Conservation (phyloP, 768 basidiomycete species). For the Kwoniella bestiolae region DNA sequence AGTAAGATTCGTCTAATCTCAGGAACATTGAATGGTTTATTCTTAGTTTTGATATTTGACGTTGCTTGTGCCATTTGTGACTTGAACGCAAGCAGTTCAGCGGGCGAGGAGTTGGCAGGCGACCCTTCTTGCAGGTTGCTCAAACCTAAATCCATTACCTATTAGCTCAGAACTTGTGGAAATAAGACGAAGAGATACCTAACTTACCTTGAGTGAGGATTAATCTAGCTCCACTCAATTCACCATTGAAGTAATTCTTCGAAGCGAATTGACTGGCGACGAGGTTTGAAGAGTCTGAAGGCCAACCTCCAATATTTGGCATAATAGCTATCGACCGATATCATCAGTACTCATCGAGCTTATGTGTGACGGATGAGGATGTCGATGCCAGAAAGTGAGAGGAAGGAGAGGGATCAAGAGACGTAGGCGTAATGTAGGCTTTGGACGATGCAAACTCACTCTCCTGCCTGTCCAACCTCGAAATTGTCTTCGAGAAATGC, state of each 20-base stretch:
- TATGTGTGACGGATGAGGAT: no score
- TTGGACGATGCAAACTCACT: conserved; percentile 62
- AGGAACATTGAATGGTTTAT: conserved; percentile 72
- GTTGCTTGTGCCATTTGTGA: conserved; percentile 70
- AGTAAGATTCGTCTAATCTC: conserved; percentile 85
- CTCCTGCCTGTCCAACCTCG: conserved; percentile 70
- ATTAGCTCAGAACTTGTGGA: neutral
- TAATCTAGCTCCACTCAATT: conserved; percentile 71
- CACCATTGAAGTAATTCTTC: conserved; percentile 87
- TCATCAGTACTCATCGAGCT: no score
- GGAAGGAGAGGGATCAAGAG: no score
- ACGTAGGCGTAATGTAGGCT: no score
- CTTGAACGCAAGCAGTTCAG: conserved; percentile 71
- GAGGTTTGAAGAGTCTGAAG: conserved; percentile 78
- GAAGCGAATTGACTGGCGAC: conserved; percentile 84
- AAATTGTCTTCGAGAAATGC: conserved; percentile 79
- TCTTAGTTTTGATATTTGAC: conserved; percentile 71
- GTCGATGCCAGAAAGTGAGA: no score
- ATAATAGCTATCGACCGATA: conserved; percentile 46
- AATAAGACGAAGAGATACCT: neutral
- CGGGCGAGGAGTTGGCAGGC: conserved; percentile 65
- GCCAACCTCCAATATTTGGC: conserved; percentile 62
- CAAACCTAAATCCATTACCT: conserved; percentile 59
- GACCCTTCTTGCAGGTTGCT: conserved; percentile 68
- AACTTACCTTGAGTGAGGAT: conserved; percentile 41